Evolutionary conservation across 2,329 filamentous ascomycete species (phyloP).

Genomic region (Xylaria arbuscula): DNA sequence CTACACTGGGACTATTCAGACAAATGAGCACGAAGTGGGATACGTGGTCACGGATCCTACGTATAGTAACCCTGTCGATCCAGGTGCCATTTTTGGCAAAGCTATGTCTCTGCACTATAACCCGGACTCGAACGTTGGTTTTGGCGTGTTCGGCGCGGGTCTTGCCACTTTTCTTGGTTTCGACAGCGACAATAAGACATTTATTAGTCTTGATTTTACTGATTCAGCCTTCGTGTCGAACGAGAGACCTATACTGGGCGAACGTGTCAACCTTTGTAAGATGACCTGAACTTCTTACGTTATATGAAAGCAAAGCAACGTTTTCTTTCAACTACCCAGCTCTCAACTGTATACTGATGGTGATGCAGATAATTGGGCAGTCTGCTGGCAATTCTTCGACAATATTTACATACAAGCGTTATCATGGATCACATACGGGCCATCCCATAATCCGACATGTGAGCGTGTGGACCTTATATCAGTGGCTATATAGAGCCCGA

Average conservation of each 20-base stretch:
- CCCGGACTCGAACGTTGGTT: conserved; percentile 18
- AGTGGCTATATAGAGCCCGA: conserved; percentile 9
- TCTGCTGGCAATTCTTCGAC: conserved; percentile 28
- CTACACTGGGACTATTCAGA: conserved; percentile 17
- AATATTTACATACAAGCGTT: conserved; percentile 20
- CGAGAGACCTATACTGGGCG: neutral
- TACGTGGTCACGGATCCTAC: conserved; percentile 15
- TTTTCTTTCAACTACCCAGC: neutral
- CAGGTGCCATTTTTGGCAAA: conserved; percentile 3
- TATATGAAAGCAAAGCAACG: neutral
- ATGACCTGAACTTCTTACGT: neutral
- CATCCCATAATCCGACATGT: conserved; percentile 29
- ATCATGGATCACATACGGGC: conserved; percentile 18
- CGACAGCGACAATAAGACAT: conserved; percentile 7
- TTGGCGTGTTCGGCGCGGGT: conserved; percentile 5
- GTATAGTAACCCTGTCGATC: neutral
- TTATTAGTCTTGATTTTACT: conserved; percentile 4
- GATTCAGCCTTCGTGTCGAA: conserved; percentile 21
- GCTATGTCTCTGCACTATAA: conserved; percentile 18
- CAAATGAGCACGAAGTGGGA: neutral
- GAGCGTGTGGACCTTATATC: conserved; percentile 24
- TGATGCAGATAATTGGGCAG: conserved; percentile 17
- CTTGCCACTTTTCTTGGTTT: neutral
- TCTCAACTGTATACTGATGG: neutral
- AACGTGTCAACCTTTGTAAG: conserved; percentile 15